These are phyloP conservation scores for Letharia lupina DNA, from an alignment of 495 filamentous ascomycete species.

Conservation along the genomic window DNA sequence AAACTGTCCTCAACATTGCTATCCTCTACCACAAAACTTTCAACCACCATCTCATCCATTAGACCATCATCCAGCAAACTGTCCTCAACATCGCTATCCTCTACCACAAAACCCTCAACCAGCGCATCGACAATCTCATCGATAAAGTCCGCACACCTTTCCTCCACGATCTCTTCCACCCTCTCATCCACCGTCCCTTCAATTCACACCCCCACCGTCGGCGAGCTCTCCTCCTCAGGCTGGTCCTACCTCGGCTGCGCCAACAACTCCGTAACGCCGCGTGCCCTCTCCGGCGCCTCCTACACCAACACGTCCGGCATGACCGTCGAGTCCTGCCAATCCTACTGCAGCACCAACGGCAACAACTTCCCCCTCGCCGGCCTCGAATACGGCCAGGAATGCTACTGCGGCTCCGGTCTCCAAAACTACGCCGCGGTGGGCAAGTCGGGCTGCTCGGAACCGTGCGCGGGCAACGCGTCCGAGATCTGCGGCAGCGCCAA, in stretches of 20 bases:
- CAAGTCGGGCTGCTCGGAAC: neutral
- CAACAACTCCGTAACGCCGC: constrained; percentile 25
- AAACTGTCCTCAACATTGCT: neutral
- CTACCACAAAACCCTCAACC: neutral
- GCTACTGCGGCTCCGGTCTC: constrained; percentile 25
- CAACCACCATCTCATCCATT: neutral
- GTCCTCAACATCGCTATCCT: neutral
- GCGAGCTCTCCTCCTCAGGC: constrained; percentile 10
- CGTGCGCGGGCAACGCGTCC: neutral
- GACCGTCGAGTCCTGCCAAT: constrained; percentile 37
- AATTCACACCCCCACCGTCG: constrained; percentile 6
- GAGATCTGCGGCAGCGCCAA: neutral
- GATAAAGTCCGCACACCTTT: neutral
- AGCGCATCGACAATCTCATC: neutral
- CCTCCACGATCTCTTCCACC: neutral
- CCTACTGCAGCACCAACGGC: constrained; percentile 31
- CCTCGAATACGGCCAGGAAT: constrained; percentile 30
- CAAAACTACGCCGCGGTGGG: neutral
- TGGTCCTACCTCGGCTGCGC: constrained; percentile 28
- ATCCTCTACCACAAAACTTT: neutral
- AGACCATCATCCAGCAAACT: neutral
- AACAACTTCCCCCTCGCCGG: constrained; percentile 29
- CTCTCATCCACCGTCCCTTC: neutral
- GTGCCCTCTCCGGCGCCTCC: constrained; percentile 24
- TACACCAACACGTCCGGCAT: constrained; percentile 31